A percentile compares a stretch with the other conserved stretches of the same genome.
Evolutionary conservation across 1,139 yeast genomes (phyloP).

Genomic region (Candida dubliniensis): DNA sequence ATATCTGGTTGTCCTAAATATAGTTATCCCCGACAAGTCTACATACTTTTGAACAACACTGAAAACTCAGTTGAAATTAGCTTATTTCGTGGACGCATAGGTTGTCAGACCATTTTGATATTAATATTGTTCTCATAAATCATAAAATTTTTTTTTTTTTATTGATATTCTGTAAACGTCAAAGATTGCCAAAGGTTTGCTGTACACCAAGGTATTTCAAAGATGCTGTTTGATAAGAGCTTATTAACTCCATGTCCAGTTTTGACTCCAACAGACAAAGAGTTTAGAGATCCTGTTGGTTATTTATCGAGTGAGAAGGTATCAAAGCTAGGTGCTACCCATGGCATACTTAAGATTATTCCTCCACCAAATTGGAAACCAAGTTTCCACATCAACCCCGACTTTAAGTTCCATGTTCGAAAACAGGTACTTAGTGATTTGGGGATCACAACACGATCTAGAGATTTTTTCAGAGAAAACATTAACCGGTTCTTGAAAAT

Average conservation of each 20-base stretch:
- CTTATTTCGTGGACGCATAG: conserved; percentile 9
- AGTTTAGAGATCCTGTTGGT: conserved; percentile 61
- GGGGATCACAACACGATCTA: conserved; percentile 59
- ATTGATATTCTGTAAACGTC: no score
- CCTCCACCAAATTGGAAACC: conserved; percentile 65
- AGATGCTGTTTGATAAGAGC: conserved; percentile 24
- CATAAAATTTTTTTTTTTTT: no score
- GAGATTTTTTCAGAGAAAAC: conserved; percentile 61
- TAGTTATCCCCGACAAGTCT: not conserved
- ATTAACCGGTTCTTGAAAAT: conserved; percentile 56
- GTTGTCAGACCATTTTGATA: conserved; percentile 7
- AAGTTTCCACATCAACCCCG: conserved; percentile 49
- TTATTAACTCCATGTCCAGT: conserved; percentile 52
- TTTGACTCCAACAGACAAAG: conserved; percentile 51
- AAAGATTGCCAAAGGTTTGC: no score
- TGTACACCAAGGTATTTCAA: no score
- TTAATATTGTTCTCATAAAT: conserved; percentile 1
- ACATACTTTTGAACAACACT: not conserved
- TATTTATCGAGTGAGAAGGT: conserved; percentile 56
- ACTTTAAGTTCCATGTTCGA: conserved; percentile 64
- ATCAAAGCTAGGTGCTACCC: conserved; percentile 52
- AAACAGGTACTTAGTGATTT: conserved; percentile 64
- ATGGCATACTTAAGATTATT: conserved; percentile 63
- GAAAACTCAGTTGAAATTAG: not conserved
- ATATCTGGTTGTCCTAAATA: no score